These are phyloP conservation scores for Aspergillus neoniger DNA, from an alignment of 2,329 filamentous ascomycete genomes.

Conservation along the genomic window DNA sequence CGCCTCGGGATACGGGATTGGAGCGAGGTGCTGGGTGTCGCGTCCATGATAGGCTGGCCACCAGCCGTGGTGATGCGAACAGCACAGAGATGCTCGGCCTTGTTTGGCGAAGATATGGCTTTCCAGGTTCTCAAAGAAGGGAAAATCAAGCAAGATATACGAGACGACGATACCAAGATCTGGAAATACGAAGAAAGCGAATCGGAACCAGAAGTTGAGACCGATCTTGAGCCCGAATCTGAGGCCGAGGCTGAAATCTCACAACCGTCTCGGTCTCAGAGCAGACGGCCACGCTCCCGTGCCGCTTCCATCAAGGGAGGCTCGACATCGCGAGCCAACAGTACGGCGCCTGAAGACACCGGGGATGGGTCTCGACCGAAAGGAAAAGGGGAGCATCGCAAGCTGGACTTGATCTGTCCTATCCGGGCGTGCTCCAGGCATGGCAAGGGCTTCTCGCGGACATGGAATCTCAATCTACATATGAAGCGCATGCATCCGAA, in stretches of 20 bases:
- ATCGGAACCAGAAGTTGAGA: constrained; percentile 18
- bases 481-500: constrained; percentile 35
- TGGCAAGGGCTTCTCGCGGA: constrained; percentile 36
- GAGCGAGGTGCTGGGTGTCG: constrained; percentile 80
- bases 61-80: constrained; percentile 66
- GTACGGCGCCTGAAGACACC: constrained; percentile 10
- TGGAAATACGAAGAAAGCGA: constrained; percentile 39
- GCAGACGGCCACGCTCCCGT: constrained; percentile 11
- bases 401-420: constrained; percentile 35
- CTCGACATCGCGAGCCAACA: constrained; percentile 17
- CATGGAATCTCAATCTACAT: constrained; percentile 42
- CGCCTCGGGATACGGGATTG: constrained; percentile 65
- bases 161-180: constrained; percentile 23
- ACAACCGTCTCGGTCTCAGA: constrained; percentile 7
- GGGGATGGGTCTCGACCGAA: constrained; percentile 6
- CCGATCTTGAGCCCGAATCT: background rate
- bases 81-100: constrained; percentile 69
- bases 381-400: constrained; percentile 32
- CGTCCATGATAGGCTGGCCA: constrained; percentile 72
- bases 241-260: constrained; percentile 2
- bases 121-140: constrained; percentile 59
- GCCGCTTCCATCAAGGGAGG: constrained; percentile 14
- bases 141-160: constrained; percentile 16
- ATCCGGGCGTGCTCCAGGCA: constrained; percentile 32
- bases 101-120: constrained; percentile 74